phyloP scores from a whole-genome alignment of 1,284 basidiomycete species.

The Schizophyllum commune region DNA sequence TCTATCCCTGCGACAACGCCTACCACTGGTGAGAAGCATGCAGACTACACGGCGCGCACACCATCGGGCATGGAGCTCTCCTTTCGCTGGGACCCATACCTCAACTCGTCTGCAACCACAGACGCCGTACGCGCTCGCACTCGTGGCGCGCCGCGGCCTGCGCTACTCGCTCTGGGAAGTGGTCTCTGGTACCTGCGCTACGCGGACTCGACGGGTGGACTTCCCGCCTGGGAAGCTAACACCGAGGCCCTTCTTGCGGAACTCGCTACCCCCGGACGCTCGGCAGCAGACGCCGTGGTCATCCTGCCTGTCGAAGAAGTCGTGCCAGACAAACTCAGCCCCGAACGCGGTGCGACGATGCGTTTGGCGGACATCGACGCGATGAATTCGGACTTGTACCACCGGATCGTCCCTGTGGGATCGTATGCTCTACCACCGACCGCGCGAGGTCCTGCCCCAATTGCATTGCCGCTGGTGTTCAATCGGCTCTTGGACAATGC shows the following conservation, averaged over 20 bases:
- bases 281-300: slow-evolving; percentile 62
- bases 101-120: slow-evolving; percentile 37
- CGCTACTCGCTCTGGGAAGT: slow-evolving; percentile 74
- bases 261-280: slow-evolving; percentile 29
- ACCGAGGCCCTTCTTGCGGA: slow-evolving; percentile 56
- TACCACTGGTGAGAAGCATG: slow-evolving; percentile 59
- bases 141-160: slow-evolving; percentile 27
- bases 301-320: slow-evolving; percentile 73
- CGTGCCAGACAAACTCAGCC: slow-evolving; percentile 49
- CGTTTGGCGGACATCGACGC: slow-evolving; percentile 72
- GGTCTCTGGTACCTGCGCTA: slow-evolving; percentile 86
- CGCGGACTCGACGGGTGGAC: slow-evolving; percentile 57
- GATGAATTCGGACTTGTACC: slow-evolving; percentile 79
- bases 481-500: slow-evolving; percentile 69
- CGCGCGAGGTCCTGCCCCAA: slow-evolving; percentile 24
- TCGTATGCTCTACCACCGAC: slow-evolving; percentile 6
- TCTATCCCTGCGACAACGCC: slow-evolving; percentile 45
- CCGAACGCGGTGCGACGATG: slow-evolving; percentile 61
- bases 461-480: slow-evolving; percentile 68
- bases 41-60: slow-evolving; percentile 45
- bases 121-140: slow-evolving; percentile 25
- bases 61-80: slow-evolving; percentile 43
- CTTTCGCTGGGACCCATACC: slow-evolving; percentile 77
- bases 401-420: slow-evolving; percentile 44
- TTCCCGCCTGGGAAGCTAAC: slow-evolving; percentile 68